Evolutionary conservation across 257 asterid genomes (phyloP).

Genomic region (Nicotiana knightiana): DNA sequence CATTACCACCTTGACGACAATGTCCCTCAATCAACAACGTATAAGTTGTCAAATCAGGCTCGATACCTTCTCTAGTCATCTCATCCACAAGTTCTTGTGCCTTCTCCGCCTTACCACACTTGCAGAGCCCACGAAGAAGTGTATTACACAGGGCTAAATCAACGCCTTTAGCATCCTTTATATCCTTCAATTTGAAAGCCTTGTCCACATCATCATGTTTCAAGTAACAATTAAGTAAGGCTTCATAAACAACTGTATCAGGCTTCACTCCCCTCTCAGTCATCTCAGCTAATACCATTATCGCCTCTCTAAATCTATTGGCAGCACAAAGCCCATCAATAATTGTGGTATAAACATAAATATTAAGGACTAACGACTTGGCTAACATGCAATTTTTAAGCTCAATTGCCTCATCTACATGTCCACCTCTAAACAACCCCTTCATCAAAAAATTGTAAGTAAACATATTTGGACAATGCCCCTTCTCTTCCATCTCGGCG

Average conservation of each 20-base stretch:
- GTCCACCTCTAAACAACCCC: slow-evolving; percentile 13
- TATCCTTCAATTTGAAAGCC: neutral
- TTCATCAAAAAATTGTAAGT: slow-evolving; percentile 10
- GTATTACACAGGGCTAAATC: neutral
- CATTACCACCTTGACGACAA: neutral
- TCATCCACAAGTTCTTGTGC: slow-evolving; percentile 8
- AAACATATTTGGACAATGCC: neutral
- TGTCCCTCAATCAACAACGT: slow-evolving; percentile 16
- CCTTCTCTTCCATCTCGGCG: slow-evolving; percentile 18
- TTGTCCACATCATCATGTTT: slow-evolving; percentile 10
- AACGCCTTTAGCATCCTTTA: slow-evolving; percentile 6
- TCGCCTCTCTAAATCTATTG: slow-evolving; percentile 14
- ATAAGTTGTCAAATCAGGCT: slow-evolving; percentile 9
- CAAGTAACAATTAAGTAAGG: slow-evolving; percentile 6
- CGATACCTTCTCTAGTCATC: slow-evolving; percentile 8
- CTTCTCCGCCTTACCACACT: slow-evolving; percentile 17
- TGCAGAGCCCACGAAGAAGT: slow-evolving; percentile 9
- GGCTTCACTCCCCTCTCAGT: slow-evolving; percentile 15
- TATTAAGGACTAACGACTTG: slow-evolving; percentile 12
- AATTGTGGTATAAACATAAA: slow-evolving; percentile 10
- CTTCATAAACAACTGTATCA: slow-evolving; percentile 3
- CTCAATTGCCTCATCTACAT: slow-evolving; percentile 19
- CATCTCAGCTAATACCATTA: slow-evolving; percentile 19
- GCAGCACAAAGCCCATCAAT: slow-evolving; percentile 14
- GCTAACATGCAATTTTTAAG: slow-evolving; percentile 11